Base-by-base conservation (phyloP, 2,329 filamentous ascomycete genomes). In the Fusarium bulbicola region DNA sequence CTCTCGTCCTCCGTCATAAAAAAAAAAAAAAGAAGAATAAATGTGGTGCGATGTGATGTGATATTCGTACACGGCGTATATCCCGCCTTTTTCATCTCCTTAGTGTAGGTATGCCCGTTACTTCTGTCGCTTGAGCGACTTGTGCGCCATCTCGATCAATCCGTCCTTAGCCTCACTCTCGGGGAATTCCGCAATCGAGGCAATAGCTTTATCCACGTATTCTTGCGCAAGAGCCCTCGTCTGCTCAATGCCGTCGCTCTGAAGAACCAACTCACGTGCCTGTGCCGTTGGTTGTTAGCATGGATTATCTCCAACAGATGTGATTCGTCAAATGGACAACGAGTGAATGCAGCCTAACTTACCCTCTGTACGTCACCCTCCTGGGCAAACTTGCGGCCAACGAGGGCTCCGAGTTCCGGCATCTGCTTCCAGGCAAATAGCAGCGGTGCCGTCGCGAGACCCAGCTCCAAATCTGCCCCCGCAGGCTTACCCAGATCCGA, bases 371-470 rank as follows among this genome's bases (percentile, higher is more conserved):
- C 93, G 84, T 99, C 96, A 11, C 96, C 96, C 75, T 94, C 89
- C 77, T 89, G 84, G 50, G 88, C 86, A 81, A 99, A 99, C 83
- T 97, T 97, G 82, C 96, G 91, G 50, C 96, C 96, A 21, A 99
- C 96, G 74, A 99, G 85, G 59, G 90, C 90, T 9, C 96, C 96
- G 34, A 99, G 85, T 82, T 96, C 94, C 30, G 91, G 90, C 78
- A 93, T 93, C 74, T 92, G 89, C 84, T 95, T 95, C 96, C 96
- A 99, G 2, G 96, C 96, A 85, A 98, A 99, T 46, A 99, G 85
- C 73, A 99, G 84, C 21, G 96, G 96, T 18, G 96, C 96, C 18
- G 96, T 99, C 47, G 96, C 96, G 64, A 99, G 87, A 9, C 96
- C 96, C 36, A 99, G 86, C 83, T 98, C 94, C 70, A 99, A 83